Base-by-base conservation (phyloP, 371 early-diverging fungal genomes). In the Chytridium lagenaria region DNA sequence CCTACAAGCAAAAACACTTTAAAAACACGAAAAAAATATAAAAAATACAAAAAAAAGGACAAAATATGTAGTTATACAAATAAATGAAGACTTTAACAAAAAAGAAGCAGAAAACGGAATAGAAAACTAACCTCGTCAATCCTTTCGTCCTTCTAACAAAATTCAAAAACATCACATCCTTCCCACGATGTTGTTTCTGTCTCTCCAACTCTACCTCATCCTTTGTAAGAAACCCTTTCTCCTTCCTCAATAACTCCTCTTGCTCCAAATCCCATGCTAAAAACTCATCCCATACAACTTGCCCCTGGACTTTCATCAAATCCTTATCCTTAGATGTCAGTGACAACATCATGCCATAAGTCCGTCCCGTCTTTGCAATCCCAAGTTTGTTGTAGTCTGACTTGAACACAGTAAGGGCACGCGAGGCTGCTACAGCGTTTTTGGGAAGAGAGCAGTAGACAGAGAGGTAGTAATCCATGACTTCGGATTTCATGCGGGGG, bases 121-220 rank as follows among this genome's bases (percentile, higher is more conserved):
- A 19, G 19, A 67, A 51, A 67, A 1, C 33, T 23, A 38, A 75
- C 74, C 71, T 69, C 19, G 80, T 55, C 23, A 71, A 68, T n/a
- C 81, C 82, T n/a, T 71, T 40, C 0, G 69, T 72, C 71, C 81
- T 72, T 10, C 23, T 38, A 15, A 76, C 36, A 67, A 80, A 81
- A 22, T 51, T 64, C 26, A 68, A 59, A 22, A 70, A 38, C 57
- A 82, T 68, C 10, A 23, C 39, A 19, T 71, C 50, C 19, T 50
- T 64, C 1, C 79, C 75, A 19, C 84, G 57, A 12, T 72, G 72
- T 49, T 78, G 67, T 37, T 31, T 51, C 31, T 31, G 36, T 16
- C 84, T 65, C 15, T 61, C 52, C 3, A 38, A 33, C 64, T 84
- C 84, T 61, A 65, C 70, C 39, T 84, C 84, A 22, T 37, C 40